phyloP scores from a whole-genome alignment of 164 flowering plant species.

The Protea cynaroides region DNA sequence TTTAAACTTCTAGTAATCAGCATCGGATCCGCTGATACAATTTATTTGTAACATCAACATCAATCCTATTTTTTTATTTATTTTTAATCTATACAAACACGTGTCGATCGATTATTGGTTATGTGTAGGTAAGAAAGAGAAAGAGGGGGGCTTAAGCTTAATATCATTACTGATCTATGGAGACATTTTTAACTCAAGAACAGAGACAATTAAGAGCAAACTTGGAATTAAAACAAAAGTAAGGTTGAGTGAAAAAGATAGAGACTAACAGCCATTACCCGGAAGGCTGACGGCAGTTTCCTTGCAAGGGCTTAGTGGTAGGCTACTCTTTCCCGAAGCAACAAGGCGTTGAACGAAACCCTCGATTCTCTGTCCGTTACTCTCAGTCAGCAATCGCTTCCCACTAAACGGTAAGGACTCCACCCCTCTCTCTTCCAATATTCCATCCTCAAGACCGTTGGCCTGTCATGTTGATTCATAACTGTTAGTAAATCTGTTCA shows the following conservation, averaged over 20 bases:
- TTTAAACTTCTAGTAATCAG: no score
- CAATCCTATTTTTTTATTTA: no score
- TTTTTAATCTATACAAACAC: no score
- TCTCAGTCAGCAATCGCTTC: slow-evolving; percentile 82
- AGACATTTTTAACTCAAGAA: not conserved
- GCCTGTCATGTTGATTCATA: slow-evolving; percentile 35
- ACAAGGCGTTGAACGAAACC: slow-evolving; percentile 74
- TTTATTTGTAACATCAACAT: no score
- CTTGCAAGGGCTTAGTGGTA: slow-evolving; percentile 82
- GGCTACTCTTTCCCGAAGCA: slow-evolving; percentile 52
- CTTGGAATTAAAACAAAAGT: not conserved
- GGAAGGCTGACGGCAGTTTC: slow-evolving; percentile 51
- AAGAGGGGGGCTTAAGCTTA: no score
- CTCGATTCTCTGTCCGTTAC: slow-evolving; percentile 72
- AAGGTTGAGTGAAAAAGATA: not conserved
- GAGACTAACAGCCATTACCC: slow-evolving; percentile 49
- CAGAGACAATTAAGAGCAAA: not conserved
- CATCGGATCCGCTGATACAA: no score
- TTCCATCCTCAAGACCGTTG: slow-evolving; percentile 36
- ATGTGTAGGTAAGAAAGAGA: no score
- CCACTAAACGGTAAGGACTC: slow-evolving; percentile 92
- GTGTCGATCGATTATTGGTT: no score
- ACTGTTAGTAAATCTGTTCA: not conserved
- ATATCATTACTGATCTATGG: no score
- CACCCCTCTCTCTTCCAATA: slow-evolving; percentile 66